Base-by-base conservation (phyloP, 2,329 filamentous ascomycete genomes). In the Gremmenia infestans region DNA sequence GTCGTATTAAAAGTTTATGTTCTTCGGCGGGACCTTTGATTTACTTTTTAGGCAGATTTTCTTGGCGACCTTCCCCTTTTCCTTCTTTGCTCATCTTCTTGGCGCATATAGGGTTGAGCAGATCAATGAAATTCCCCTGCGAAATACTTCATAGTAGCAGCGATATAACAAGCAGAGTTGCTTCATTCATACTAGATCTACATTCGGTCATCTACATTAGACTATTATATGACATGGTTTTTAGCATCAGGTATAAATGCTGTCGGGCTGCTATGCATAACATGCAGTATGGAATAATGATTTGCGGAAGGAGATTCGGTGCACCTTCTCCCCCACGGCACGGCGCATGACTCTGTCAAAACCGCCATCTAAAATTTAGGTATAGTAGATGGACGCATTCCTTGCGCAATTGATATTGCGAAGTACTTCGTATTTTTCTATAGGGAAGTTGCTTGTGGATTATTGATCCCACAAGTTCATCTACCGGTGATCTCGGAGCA, bases 191-290 rank as follows among this genome's bases (percentile, higher is more conserved):
- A 52, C 55, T 54, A 35, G 55, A 52, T 57, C 48, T 40, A 39
- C 47, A 50, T 46, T 32, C 22, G 22, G 22, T 22, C 22, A 52
- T 57, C 48, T 40, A 46, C 47, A 50, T 46, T 32, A 14, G 7
- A 51, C 43, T 43, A n/a, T 52, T 36, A 52, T 50, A 57, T 54
- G 55, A 53, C 55, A 54, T 39, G 19, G 52, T 57, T 53, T 52
- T 53, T 37, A 47, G 50, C 25, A 57, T 66, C 59, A 66, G 64
- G 65, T 64, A 67, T 60, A 45, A 48, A 60, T 62, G 56, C 53
- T 37, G 60, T 67, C 65, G 58, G 65, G 65, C 63, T 60, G 65
- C 64, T 22, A 67, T 66, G 63, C 63, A 53, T 57, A 60, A 57
- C 58, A 65, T 53, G 53, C 40, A 43, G 52, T 40, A 53, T 53